Evolutionary conservation across 2,329 filamentous ascomycete genomes (phyloP).

Genomic region (Macroventuria anomochaeta): DNA sequence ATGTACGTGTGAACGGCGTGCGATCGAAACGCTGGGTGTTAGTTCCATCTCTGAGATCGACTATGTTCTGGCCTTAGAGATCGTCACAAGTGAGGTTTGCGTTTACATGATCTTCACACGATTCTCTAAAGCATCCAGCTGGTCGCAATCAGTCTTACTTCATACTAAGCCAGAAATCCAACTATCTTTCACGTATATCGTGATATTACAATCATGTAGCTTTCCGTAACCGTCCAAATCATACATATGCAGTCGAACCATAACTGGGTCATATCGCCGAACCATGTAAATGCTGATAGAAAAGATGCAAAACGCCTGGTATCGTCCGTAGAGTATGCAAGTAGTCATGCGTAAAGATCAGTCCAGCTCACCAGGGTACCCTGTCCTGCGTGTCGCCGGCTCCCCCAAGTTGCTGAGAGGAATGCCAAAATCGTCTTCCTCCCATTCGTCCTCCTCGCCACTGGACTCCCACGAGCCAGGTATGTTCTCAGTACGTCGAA

Average conservation of each 20-base stretch:
- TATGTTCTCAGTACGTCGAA: slow-evolving; percentile 41
- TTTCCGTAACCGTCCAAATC: slow-evolving; percentile 20
- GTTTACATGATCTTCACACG: not conserved
- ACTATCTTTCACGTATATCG: not conserved
- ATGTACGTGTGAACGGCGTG: not conserved
- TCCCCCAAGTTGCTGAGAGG: slow-evolving; percentile 48
- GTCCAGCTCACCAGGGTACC: slow-evolving; percentile 37
- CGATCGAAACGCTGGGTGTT: not conserved
- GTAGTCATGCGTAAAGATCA: slow-evolving; percentile 21
- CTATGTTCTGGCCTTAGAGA: not conserved
- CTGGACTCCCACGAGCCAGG: slow-evolving; percentile 65
- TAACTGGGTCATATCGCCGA: slow-evolving; percentile 26
- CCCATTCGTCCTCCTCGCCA: slow-evolving; percentile 61
- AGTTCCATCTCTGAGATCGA: not conserved
- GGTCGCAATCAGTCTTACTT: not conserved
- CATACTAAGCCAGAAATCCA: not conserved
- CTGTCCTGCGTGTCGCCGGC: slow-evolving; percentile 28
- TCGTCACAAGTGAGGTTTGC: not conserved
- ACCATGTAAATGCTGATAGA: slow-evolving; percentile 30
- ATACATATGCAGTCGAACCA: slow-evolving; percentile 20
- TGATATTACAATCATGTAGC: slow-evolving; percentile 30
- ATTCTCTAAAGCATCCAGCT: not conserved
- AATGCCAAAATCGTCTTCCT: slow-evolving; percentile 65
- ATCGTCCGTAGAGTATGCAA: slow-evolving; percentile 26
- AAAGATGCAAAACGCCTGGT: slow-evolving; percentile 28